Base-by-base conservation (phyloP, 805 yeast species). In the Yarrowia sp. region DNA sequence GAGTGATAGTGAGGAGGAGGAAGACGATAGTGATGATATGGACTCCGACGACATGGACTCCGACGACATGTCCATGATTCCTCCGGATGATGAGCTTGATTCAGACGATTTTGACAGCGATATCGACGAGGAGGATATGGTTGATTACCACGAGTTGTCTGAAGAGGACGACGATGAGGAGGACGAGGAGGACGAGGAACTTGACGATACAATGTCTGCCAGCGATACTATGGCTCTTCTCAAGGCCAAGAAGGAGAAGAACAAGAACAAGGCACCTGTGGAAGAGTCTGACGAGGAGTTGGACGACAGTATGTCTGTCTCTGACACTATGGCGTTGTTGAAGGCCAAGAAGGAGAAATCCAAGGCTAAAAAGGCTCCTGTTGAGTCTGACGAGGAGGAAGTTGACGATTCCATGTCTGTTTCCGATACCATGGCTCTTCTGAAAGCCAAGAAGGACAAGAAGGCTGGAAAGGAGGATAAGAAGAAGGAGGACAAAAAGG, bases 191-290 rank as follows among this genome's bases (percentile, higher is more conserved):
- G 52, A 48, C 5, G 52, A 48, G 52, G 32, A 26, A 26, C 32
- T 38, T 5, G 40, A 38, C 10, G 40, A 38, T 11, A 38, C 40
- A 10, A 9, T 38, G 40, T 38, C 46, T 42, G 46, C 46, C 7
- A 76, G 72, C 2, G 76, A 73, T 14, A 79, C 78, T 7, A 69
- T 67, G 64, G 73, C 70, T 67, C 26, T 70, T 12, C n/a, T 64
- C 40, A 63, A 42, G 59, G 52, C 65, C 59, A 65, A 36, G 59
- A 77, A 73, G 69, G 43, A 38, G 59, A 77, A 73, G 69, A 46
- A 38, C 67, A 59, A 69, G 64, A 35, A 77, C 68, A 82, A 77
- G 74, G 81, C 80, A 42, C 70, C 79, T 67, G 84, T 81, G 72
- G 80, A 76, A 40, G 78, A 72, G 67, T 78, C 73, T 71, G 72